Conservation (phyloP, 2,329 filamentous ascomycete species). For the Xylariaceae sp. region DNA sequence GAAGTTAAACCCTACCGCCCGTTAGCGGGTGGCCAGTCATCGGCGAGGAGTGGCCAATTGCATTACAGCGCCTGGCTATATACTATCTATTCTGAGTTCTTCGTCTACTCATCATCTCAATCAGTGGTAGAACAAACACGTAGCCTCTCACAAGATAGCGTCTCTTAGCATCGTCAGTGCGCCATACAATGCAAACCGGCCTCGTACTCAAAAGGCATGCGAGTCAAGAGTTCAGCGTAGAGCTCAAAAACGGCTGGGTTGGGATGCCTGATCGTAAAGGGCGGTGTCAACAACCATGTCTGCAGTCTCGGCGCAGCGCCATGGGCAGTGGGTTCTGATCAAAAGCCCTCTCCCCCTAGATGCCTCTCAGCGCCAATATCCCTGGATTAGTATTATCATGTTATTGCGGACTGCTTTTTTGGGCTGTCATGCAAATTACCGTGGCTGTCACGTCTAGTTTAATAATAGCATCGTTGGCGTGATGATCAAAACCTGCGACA, state of each 20-base stretch:
- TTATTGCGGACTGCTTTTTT: neutral
- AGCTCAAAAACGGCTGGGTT: neutral
- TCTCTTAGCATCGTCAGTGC: neutral
- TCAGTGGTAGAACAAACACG: neutral
- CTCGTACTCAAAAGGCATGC: neutral
- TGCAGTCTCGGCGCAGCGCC: neutral
- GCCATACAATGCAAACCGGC: neutral
- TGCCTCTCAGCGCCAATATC: neutral
- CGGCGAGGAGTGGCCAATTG: neutral
- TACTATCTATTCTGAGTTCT: neutral
- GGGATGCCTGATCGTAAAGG: neutral
- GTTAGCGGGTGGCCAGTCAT: neutral
- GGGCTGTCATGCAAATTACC: neutral
- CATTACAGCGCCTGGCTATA: neutral
- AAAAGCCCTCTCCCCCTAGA: neutral
- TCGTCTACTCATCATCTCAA: neutral
- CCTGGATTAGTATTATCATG: neutral
- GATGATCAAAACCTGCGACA: conserved; percentile 13
- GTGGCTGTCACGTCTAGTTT: neutral
- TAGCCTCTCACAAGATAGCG: neutral
- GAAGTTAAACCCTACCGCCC: neutral
- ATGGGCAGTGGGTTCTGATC: neutral
- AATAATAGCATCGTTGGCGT: neutral
- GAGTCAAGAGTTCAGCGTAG: neutral
- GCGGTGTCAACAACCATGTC: neutral